Conservation (phyloP, 139 green algal genomes). For the Pleodorina starrii region DNA sequence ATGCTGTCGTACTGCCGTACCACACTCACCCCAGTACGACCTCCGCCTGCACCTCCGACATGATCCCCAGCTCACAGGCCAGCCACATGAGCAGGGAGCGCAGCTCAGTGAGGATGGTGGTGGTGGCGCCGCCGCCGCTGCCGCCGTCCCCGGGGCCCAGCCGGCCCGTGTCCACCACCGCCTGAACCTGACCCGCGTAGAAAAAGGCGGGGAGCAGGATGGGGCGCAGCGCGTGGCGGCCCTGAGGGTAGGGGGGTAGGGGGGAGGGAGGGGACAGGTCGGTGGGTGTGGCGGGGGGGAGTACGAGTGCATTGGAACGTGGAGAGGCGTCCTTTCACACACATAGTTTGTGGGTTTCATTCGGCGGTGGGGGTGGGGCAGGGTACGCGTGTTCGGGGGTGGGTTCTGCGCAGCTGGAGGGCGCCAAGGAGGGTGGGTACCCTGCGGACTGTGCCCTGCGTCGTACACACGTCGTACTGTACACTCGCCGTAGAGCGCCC, state of each 20-base stretch:
- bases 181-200: slow-evolving; percentile 27
- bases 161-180: slow-evolving; percentile 11
- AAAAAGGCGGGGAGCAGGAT: slow-evolving; percentile 46
- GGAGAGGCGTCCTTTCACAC: too few species aligned
- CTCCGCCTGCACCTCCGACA: slow-evolving; percentile 10
- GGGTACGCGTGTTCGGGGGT: too few species aligned
- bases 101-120: slow-evolving; percentile 29
- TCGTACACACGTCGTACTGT: too few species aligned
- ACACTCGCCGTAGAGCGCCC: too few species aligned
- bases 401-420: too few species aligned
- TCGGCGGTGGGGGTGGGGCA: too few species aligned
- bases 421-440: too few species aligned
- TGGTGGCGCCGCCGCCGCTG: not conserved
- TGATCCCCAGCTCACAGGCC: slow-evolving; percentile 14
- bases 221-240: slow-evolving; percentile 20
- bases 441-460: too few species aligned
- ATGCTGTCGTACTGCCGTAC: too few species aligned
- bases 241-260: not conserved
- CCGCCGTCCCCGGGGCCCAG: not conserved
- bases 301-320: too few species aligned
- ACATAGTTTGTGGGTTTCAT: too few species aligned
- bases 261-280: not conserved
- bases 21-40: not conserved
- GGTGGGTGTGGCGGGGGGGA: too few species aligned
- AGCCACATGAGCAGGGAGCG: slow-evolving; percentile 40